These are phyloP conservation scores for Solanum hybrid DNA, from an alignment of 305 asterid species.

Conservation along the genomic window DNA sequence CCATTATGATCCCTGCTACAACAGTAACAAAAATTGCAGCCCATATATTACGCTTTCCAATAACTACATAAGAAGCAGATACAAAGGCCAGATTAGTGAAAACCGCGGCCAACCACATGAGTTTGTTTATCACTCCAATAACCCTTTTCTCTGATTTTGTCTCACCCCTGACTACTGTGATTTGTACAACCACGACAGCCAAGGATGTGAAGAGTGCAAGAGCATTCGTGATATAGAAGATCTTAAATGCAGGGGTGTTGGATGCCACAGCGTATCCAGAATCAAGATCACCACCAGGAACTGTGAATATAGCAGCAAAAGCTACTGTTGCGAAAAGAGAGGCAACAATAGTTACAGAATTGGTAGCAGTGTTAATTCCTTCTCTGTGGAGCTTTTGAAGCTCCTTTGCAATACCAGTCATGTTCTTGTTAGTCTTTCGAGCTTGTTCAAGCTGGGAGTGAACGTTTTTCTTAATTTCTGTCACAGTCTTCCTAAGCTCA, in stretches of 20 bases:
- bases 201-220: slow-evolving; percentile 63
- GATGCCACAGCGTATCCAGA: slow-evolving; percentile 41
- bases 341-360: slow-evolving; percentile 75
- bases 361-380: slow-evolving; percentile 64
- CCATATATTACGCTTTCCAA: slow-evolving; percentile 43
- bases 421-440: slow-evolving; percentile 50
- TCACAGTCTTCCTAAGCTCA: slow-evolving; percentile 60
- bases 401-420: slow-evolving; percentile 65
- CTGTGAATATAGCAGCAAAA: slow-evolving; percentile 63
- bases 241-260: slow-evolving; percentile 31
- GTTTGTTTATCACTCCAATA: slow-evolving; percentile 52
- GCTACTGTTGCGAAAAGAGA: slow-evolving; percentile 70
- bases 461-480: slow-evolving; percentile 58
- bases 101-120: slow-evolving; percentile 76
- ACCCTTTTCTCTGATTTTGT: slow-evolving; percentile 62
- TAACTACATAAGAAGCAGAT: slow-evolving; percentile 54
- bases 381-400: slow-evolving; percentile 55
- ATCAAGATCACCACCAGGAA: slow-evolving; percentile 59
- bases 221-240: slow-evolving; percentile 54
- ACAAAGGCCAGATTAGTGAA: slow-evolving; percentile 63
- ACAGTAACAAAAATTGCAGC: slow-evolving; percentile 64
- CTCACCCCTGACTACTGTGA: slow-evolving; percentile 67
- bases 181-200: slow-evolving; percentile 72
- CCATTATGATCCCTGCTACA: slow-evolving; percentile 50
- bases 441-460: slow-evolving; percentile 73